These are phyloP conservation scores for Austropuccinia psidii DNA, from an alignment of 1,284 basidiomycete species.

Conservation along the genomic window DNA sequence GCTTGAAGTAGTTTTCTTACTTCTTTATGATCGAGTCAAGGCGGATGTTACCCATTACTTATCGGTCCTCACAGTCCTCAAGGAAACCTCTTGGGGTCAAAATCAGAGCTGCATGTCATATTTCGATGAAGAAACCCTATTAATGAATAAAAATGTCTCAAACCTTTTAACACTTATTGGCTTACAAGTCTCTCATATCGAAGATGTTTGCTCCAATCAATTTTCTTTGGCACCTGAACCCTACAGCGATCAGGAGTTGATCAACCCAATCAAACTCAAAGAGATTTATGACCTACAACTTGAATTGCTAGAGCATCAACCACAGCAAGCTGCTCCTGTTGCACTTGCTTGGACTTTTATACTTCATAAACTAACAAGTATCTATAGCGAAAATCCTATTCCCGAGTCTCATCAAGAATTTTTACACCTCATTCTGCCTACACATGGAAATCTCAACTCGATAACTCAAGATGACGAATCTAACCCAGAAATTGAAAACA, in stretches of 20 bases:
- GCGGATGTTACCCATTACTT: slow-evolving; percentile 13
- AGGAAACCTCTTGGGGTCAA: slow-evolving; percentile 30
- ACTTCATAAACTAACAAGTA: slow-evolving; percentile 15
- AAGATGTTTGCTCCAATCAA: slow-evolving; percentile 23
- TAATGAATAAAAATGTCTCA: slow-evolving; percentile 13
- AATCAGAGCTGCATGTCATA: slow-evolving; percentile 23
- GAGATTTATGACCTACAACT: slow-evolving; percentile 30
- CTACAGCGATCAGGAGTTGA: background rate
- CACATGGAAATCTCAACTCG: background rate
- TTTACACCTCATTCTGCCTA: slow-evolving; percentile 17
- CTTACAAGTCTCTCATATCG: slow-evolving; percentile 31
- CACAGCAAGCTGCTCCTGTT: slow-evolving; percentile 13
- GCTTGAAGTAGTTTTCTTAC: slow-evolving; percentile 34
- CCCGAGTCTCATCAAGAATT: slow-evolving; percentile 29
- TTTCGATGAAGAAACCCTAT: slow-evolving; percentile 32
- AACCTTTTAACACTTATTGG: slow-evolving; percentile 31
- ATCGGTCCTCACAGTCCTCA: slow-evolving; percentile 10
- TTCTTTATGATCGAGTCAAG: slow-evolving; percentile 24
- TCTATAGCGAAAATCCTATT: slow-evolving; percentile 24
- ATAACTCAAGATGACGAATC: slow-evolving; percentile 11
- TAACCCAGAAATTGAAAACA: slow-evolving; percentile 11
- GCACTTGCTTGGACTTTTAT: slow-evolving; percentile 35
- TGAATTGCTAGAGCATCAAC: slow-evolving; percentile 23
- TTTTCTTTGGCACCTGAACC: background rate
- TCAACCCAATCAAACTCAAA: slow-evolving; percentile 18